These are phyloP conservation scores for Micractinium conductrix DNA, from an alignment of 139 green algal genomes.

Conservation along the genomic window DNA sequence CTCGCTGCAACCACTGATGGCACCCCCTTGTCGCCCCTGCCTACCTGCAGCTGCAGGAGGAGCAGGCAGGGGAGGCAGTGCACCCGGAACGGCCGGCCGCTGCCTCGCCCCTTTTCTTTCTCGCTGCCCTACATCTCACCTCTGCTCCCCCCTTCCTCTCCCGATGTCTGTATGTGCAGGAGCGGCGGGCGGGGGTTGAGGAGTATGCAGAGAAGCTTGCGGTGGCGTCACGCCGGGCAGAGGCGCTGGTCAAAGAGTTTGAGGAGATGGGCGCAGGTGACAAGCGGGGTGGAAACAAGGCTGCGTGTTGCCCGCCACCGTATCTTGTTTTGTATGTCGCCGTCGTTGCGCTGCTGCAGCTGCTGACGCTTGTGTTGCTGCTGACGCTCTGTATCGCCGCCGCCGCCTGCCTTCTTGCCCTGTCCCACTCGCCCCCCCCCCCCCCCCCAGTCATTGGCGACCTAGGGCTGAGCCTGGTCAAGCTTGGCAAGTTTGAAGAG, in stretches of 20 bases:
- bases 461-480: constrained; percentile 74
- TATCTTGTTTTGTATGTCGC: neutral
- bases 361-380: neutral
- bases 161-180: constrained; percentile 34
- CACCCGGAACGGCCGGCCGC: no score
- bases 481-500: constrained; percentile 76
- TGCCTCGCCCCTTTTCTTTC: no score
- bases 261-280: constrained; percentile 58
- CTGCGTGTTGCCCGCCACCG: no score
- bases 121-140: no score
- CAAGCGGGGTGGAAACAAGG: neutral
- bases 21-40: no score
- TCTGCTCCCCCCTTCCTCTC: neutral
- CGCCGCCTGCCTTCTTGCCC: neutral
- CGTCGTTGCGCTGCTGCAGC: neutral
- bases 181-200: constrained; percentile 48
- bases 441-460: constrained; percentile 59
- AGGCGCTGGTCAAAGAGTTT: constrained; percentile 72
- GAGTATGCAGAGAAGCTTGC: constrained; percentile 62
- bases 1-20: no score
- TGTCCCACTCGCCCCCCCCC: neutral
- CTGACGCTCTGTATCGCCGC: neutral
- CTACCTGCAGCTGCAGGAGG: no score
- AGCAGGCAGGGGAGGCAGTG: no score
- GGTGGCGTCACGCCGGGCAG: constrained; percentile 57